Base-by-base conservation (phyloP, 371 early-diverging fungal genomes). In the Dichotomocladium elegans region DNA sequence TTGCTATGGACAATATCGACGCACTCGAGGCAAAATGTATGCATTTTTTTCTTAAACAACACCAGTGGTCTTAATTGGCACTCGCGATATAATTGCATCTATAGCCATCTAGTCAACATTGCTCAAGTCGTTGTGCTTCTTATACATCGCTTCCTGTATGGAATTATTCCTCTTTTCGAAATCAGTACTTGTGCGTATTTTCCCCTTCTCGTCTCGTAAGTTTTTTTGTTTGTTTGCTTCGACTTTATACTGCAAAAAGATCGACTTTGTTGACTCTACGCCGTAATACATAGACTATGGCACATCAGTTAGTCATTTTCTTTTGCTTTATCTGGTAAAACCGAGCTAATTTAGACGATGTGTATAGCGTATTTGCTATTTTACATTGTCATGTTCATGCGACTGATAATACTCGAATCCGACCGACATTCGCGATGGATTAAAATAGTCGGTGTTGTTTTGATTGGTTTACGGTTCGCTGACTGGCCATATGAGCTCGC, bases 401-500 rank as follows among this genome's bases (percentile, higher is more conserved):
- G 77, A 47, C 52, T 76, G 9, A 57, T 72, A 11, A 68, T 76
- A 22, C 51, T 72, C 5, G 73, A 72, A 21, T 41, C 60, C 22
- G 64, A 63, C 44, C 50, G 53, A 24, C 58, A 72, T 51, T 64
- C 68, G 24, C 52, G 57, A 12, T 66, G 63, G 63, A 72, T 76
- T 50, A 72, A 70, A 46, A 44, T 64, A 0, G 51, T 72, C n/a
- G 69, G 73, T 15, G 29, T 66, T 9, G 22, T 64, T 0, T 42
- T 76, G 14, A 66, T 76, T 9, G 47, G 54, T 19, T 47, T 76
- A 17, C 66, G 77, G 5, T 68, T 68, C 58, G 66, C 73, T 28
- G 77, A 72, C 33, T 76, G 77, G 77, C 77, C 77, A 6, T 72
- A 68, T 35, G 77, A 76, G 30, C 41, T 76, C 8, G 55, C 71